These are phyloP conservation scores for Rhodotorula babjevae DNA, from an alignment of 768 basidiomycete species.

Conservation along the genomic window DNA sequence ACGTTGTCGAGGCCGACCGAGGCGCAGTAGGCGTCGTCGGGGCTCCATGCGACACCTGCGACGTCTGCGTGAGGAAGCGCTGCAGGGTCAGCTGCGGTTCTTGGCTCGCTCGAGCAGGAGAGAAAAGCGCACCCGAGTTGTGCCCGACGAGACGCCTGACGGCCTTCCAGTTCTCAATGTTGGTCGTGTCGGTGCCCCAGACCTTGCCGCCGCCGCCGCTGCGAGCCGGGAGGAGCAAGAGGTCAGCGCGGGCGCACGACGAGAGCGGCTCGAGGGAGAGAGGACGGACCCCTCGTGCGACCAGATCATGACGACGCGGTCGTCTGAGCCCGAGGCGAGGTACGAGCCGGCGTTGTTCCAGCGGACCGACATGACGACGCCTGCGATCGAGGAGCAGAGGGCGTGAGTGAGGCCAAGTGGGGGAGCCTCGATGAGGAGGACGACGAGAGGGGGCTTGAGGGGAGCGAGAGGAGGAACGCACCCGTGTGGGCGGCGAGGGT, in stretches of 20 bases:
- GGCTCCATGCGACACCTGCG: slow-evolving; percentile 90
- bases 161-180: slow-evolving; percentile 96
- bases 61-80: slow-evolving; percentile 60
- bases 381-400: no score
- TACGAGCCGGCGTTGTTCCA: slow-evolving; percentile 93
- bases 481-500: slow-evolving; percentile 92
- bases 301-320: slow-evolving; percentile 94
- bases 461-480: slow-evolving; percentile 28
- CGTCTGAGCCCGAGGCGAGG: slow-evolving; percentile 94
- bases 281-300: slow-evolving; percentile 83
- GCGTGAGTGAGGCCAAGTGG: not conserved
- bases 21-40: slow-evolving; percentile 84
- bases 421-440: not conserved
- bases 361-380: slow-evolving; percentile 77
- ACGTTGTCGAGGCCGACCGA: slow-evolving; percentile 88
- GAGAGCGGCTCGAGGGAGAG: not conserved
- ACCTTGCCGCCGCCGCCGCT: slow-evolving; percentile 52
- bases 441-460: not conserved
- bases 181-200: slow-evolving; percentile 75
- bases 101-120: no score
- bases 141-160: slow-evolving; percentile 86
- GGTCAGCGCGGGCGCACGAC: not conserved
- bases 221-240: not conserved
- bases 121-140: slow-evolving; percentile 66
- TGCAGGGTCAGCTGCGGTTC: not conserved